Evolutionary conservation across 495 filamentous ascomycete genomes (phyloP), one percentile per base, ranked within the genome.

Genomic region (Penicillium waksmanii): DNA sequence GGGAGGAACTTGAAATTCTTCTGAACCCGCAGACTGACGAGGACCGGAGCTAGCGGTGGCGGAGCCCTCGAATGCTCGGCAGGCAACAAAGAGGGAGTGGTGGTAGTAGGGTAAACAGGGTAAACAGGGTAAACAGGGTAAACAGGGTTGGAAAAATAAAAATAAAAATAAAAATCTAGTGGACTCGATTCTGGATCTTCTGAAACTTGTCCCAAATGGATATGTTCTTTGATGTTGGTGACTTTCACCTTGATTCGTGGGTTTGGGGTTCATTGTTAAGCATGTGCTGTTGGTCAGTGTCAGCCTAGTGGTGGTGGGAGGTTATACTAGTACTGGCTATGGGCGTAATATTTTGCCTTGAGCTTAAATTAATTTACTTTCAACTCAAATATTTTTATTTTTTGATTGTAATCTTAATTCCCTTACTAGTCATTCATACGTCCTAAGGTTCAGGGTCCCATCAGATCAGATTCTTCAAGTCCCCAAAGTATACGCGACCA

Each of bases 1-100:
- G 27, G 61, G 61, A 72, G 65, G 67, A 71, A 69, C 53, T 68
- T 62, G 67, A 71, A 69, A 56, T 68, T 62, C 55, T 68, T 64
- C 55, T 68, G 67, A 63, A 61, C 55, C 58, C 44, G 61, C 55
- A 66, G 63, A 64, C 65, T 56, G 49, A 61, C 56, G 67, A 57
- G 57, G 57, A 31, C 27, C 27, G 66, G 62, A 70, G 66, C 64
- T 72, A 67, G 67, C 65, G 66, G 69, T 70, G 66, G 67, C 67
- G 67, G 67, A 70, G 65, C 61, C 54, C 66, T 64, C 53, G 58
- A 58, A 55, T 31, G 46, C 68, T 71, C 63, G 36, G 36, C 21
- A n/a, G n/a, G n/a, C n/a, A n/a, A 42, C 21, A 54, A 38, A 54
- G 33, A 42, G 13, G 25, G 17, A n/a, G n/a, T n/a, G n/a, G n/a